Base-by-base conservation (phyloP, 2,329 filamentous ascomycete species). In the Pestalotiopsis fici region DNA sequence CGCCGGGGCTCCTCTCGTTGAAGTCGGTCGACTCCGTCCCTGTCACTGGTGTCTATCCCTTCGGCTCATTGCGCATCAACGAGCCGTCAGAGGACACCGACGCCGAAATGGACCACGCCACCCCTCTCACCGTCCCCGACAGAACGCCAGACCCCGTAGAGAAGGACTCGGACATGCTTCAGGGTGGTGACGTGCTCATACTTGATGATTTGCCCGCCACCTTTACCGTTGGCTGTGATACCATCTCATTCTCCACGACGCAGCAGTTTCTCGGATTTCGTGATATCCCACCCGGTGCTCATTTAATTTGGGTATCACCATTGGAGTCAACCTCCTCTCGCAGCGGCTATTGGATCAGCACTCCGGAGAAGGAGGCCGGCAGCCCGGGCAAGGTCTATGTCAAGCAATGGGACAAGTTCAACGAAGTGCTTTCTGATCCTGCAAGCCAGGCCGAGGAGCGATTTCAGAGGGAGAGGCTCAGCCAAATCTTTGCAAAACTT, bases 241-340 rank as follows among this genome's bases (percentile, higher is more conserved):
- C 82, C 2, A 74, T 84, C 59, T 83, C 83, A 2, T 82, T 87
- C 69, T 83, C 81, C 18, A 81, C 81, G 4, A 78, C 77, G 54
- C 76, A 71, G 54, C 70, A 82, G 25, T 87, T 90, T 70, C 78
- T 79, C 7, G 88, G 88, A 23, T 80, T 91, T 67, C 83, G 83
- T 25, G 81, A 87, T 65, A 79, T 91, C 28, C 86, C 87, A 0
- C 73, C 80, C 0, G 89, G 89, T 0, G 75, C 84, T 15, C 89
- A 91, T 73, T 85, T 91, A 67, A 79, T 90, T 67, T 91, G 88
- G 87, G 83, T 86, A 31, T 81, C 87, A 2, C 81, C 86, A 25
- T 81, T 83, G 0, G 79, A 80, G 2, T 79, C 80, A 21, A 79
- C 82, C 21, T 86, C 86, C 2, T 76, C 82, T 35, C 83, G 88